Evolutionary conservation across 495 filamentous ascomycete genomes (phyloP).

Genomic region (Massariosphaeria phaeospora): DNA sequence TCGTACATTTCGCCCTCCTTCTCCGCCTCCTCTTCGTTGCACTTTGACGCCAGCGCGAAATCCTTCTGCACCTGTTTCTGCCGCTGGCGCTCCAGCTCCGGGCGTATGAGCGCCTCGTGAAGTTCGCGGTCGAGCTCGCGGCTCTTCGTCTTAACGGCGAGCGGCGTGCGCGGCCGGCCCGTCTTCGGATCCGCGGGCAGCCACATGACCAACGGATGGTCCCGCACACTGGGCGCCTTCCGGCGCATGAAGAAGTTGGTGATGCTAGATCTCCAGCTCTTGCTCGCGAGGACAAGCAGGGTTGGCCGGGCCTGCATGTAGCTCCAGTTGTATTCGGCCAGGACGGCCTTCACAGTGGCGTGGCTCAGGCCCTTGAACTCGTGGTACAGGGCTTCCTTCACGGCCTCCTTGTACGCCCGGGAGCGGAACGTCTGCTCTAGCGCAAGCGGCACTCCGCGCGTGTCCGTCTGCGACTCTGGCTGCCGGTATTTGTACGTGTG

Average conservation of each 20-base stretch:
- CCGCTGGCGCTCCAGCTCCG: constrained; percentile 52
- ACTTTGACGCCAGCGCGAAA: constrained; percentile 53
- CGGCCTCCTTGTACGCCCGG: constrained; percentile 65
- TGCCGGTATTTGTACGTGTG: constrained; percentile 39
- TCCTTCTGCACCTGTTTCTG: constrained; percentile 60
- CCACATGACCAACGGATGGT: constrained; percentile 65
- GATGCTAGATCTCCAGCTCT: constrained; percentile 82
- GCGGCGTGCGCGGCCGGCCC: constrained; percentile 50
- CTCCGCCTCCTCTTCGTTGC: constrained; percentile 75
- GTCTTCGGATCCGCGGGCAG: constrained; percentile 45
- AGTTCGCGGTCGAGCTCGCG: constrained; percentile 79
- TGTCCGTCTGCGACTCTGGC: constrained; percentile 11
- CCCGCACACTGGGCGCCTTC: constrained; percentile 55
- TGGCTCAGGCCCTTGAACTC: constrained; percentile 79
- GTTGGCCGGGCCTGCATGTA: constrained; percentile 73
- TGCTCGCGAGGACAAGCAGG: constrained; percentile 66
- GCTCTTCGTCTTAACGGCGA: constrained; percentile 65
- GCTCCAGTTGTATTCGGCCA: constrained; percentile 86
- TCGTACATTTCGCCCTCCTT: constrained; percentile 67
- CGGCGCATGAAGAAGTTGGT: constrained; percentile 67
- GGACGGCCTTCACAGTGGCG: constrained; percentile 77
- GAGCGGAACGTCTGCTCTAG: constrained; percentile 69
- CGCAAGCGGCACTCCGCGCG: constrained; percentile 47
- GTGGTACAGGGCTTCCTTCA: constrained; percentile 55
- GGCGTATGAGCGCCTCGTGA: constrained; percentile 58